Percentiles rank a stretch among this genome's conserved stretches.
These are phyloP conservation scores for Oldenlandia corymbosa DNA, from an alignment of 257 asterid species.

Conservation along the genomic window DNA sequence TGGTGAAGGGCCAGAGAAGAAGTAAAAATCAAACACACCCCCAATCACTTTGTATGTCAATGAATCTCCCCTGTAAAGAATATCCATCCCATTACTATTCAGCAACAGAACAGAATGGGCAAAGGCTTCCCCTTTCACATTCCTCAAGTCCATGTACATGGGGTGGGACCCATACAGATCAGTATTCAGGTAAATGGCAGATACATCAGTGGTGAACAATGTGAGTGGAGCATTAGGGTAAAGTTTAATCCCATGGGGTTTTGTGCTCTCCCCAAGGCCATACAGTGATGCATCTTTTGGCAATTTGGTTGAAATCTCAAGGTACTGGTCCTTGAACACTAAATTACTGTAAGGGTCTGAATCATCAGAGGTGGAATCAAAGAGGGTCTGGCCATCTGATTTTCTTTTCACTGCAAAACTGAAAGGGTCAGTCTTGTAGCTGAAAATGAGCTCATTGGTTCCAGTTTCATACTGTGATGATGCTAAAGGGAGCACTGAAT, in stretches of 20 bases:
- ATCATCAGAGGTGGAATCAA: slow-evolving; percentile 48
- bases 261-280: slow-evolving; percentile 85
- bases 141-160: slow-evolving; percentile 85
- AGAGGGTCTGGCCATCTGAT: slow-evolving; percentile 73
- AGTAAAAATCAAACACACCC: slow-evolving; percentile 86
- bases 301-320: slow-evolving; percentile 72
- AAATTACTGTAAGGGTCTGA: slow-evolving; percentile 44
- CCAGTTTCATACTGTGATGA: slow-evolving; percentile 38
- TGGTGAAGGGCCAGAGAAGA: slow-evolving; percentile 92
- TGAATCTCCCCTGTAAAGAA: slow-evolving; percentile 69
- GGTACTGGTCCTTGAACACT: slow-evolving; percentile 92
- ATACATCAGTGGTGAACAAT: slow-evolving; percentile 63
- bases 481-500: slow-evolving; percentile 7
- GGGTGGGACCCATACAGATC: slow-evolving; percentile 96
- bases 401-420: slow-evolving; percentile 59
- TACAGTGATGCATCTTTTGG: slow-evolving; percentile 77
- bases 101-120: slow-evolving; percentile 79
- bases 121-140: slow-evolving; percentile 43
- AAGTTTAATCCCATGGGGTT: slow-evolving; percentile 80
- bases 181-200: slow-evolving; percentile 75
- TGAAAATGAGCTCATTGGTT: slow-evolving; percentile 65
- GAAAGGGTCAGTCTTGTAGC: slow-evolving; percentile 68
- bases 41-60: slow-evolving; percentile 90
- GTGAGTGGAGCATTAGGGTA: slow-evolving; percentile 80
- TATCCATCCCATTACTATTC: slow-evolving; percentile 97